Evolutionary conservation across 495 filamentous ascomycete genomes (phyloP), one percentile per base, ranked within the genome.

Genomic region (Penicillium bovifimosum): DNA sequence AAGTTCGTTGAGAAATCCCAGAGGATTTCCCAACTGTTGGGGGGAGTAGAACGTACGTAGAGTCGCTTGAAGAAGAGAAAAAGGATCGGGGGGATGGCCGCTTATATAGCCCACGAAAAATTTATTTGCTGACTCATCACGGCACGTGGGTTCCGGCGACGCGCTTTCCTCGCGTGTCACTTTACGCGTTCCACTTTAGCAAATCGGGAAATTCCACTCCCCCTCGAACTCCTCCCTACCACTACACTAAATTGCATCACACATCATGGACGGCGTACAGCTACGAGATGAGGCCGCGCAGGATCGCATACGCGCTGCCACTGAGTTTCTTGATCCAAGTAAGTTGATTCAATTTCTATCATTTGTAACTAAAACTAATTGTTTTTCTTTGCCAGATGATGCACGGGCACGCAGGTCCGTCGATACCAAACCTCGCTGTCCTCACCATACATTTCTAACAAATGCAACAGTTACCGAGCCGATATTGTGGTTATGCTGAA

Each of bases 401-500:
- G 66, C 69, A 32, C 65, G 76, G 56, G 76, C 80, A 56, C 80
- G 86, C 63, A 90, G 86, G 76, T 79, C 58, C 50, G 71, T 70
- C 18, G 33, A 41, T 24, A 17, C 20, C 3, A 9, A 28, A n/a
- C 14, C 5, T 34, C n/a, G n/a, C 31, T 41, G 5, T 13, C 26
- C 20, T 43, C 17, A 38, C 38, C 20, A 31, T 34, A 40, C 31
- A 17, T n/a, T 36, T 51, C 63, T 66, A 39, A 70, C 61, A 6
- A 10, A 17, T 11, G 11, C 48, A 58, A 57, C 29, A 83, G 80
- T 60, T 93, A 93, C 70, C 81, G 88, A 64, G 80, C 88, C 39
- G 89, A 92, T 61, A 91, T 93, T 65, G 83, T 95, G 53, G 74
- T 92, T 62, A 97, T 97, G 91, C 80, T 97, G 38, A 90, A 95